These are phyloP conservation scores for Aspergillus sp. DNA, from an alignment of 2,329 filamentous ascomycete species.

Conservation along the genomic window DNA sequence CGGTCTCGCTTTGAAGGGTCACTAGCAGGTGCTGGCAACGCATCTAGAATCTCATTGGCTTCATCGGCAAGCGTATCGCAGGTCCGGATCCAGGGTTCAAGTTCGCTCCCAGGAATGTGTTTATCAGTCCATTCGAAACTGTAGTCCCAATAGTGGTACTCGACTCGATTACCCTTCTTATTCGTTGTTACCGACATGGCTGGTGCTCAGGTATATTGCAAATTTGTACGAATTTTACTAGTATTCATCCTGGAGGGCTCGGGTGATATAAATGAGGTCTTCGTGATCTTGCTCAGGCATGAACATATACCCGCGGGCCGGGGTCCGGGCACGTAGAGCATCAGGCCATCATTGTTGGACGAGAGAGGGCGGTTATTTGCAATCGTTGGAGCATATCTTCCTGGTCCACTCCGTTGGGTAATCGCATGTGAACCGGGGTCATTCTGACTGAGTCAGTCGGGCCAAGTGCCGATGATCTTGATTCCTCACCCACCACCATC, in stretches of 20 bases:
- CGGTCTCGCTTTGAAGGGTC: conserved; percentile 48
- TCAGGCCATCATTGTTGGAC: not conserved
- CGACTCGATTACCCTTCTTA: conserved; percentile 2
- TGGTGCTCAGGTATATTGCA: not conserved
- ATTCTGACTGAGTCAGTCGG: not conserved
- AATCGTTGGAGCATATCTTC: not conserved
- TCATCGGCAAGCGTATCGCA: conserved; percentile 11
- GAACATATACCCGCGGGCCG: not conserved
- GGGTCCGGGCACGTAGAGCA: not conserved
- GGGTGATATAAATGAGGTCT: not conserved
- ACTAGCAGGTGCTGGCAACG: not conserved
- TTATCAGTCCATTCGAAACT: conserved; percentile 9
- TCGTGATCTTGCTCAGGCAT: not conserved
- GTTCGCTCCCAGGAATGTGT: not conserved
- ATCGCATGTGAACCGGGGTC: conserved; percentile 2
- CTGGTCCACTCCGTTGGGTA: not conserved
- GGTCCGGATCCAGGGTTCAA: conserved; percentile 1
- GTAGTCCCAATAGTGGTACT: conserved; percentile 13
- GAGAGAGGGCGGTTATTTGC: not conserved
- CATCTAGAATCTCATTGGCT: conserved; percentile 1
- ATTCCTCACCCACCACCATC: not conserved
- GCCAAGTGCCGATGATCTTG: not conserved
- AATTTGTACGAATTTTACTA: not conserved
- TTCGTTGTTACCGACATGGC: not conserved
- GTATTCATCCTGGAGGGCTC: not conserved